Evolutionary conservation across 2,329 filamentous ascomycete species (phyloP).

Genomic region (Colletotrichum sp.): DNA sequence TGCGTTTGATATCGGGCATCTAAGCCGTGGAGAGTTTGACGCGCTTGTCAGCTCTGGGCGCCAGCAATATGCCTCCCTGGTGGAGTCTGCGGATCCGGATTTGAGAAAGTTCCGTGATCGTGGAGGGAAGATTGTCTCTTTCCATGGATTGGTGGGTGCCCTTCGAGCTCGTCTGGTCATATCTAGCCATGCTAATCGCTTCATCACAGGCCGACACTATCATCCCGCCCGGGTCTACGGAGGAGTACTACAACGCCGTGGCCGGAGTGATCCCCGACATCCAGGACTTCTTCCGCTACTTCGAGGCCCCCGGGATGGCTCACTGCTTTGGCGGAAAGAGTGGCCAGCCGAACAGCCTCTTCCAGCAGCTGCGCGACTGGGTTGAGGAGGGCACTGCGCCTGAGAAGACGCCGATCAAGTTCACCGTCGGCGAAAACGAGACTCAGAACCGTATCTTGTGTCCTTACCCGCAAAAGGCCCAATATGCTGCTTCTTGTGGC

Average conservation of each 20-base stretch:
- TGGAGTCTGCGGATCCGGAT: background rate
- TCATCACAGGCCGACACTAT: slow-evolving; percentile 22
- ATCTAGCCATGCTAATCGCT: slow-evolving; percentile 23
- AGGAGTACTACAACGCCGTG: slow-evolving; percentile 32
- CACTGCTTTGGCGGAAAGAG: slow-evolving; percentile 34
- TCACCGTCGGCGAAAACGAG: background rate
- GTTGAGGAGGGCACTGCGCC: slow-evolving; percentile 33
- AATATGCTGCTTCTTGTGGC: slow-evolving; percentile 20
- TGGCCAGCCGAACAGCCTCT: slow-evolving; percentile 24
- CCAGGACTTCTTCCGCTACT: slow-evolving; percentile 33
- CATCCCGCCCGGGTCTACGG: slow-evolving; percentile 19
- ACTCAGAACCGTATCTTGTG: slow-evolving; percentile 41
- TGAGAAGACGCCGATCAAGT: slow-evolving; percentile 11
- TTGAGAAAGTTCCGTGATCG: slow-evolving; percentile 39
- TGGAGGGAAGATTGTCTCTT: slow-evolving; percentile 41
- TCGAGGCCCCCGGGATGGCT: slow-evolving; percentile 30
- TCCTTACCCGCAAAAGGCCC: slow-evolving; percentile 31
- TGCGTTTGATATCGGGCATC: background rate
- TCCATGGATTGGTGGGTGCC: slow-evolving; percentile 35
- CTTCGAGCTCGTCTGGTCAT: background rate
- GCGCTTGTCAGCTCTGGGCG: background rate
- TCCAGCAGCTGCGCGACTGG: slow-evolving; percentile 30
- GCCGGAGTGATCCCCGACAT: slow-evolving; percentile 19
- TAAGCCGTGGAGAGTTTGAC: background rate
- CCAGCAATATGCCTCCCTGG: background rate